These are phyloP conservation scores for Acanthamoeba lenticulata DNA, from an alignment of 208 protist genomes.

Conservation along the genomic window DNA sequence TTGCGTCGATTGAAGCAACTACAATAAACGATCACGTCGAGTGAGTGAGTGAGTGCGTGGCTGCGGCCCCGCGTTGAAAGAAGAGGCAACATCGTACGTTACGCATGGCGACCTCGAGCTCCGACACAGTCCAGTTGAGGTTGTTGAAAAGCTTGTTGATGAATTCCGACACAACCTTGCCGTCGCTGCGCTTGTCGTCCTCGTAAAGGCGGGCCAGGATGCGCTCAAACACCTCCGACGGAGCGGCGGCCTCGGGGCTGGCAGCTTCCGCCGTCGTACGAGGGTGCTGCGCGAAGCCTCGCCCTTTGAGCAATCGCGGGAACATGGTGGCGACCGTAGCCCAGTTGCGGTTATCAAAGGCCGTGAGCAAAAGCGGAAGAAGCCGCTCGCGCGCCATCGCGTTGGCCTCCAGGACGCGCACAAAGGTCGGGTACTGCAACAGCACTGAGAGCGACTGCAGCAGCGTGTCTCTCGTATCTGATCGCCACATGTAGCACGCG, in stretches of 20 bases:
- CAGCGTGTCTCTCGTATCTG: constrained; percentile 60
- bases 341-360: constrained; percentile 66
- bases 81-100: constrained; percentile 26
- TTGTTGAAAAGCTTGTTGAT: constrained; percentile 75
- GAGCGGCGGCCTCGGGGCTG: not conserved
- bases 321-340: constrained; percentile 63
- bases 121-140: constrained; percentile 74
- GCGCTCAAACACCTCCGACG: not conserved
- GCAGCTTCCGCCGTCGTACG: not conserved
- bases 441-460: constrained; percentile 65
- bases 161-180: constrained; percentile 41
- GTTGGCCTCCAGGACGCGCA: constrained; percentile 41
- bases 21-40: too few relatives aligned
- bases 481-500: too few relatives aligned
- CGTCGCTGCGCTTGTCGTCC: not conserved
- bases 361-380: constrained; percentile 27
- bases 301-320: constrained; percentile 35
- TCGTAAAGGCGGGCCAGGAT: not conserved
- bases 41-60: too few relatives aligned
- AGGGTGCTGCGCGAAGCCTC: constrained; percentile 56
- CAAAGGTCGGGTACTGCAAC: constrained; percentile 55
- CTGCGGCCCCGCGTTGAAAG: too few relatives aligned
- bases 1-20: constrained; percentile 11
- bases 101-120: constrained; percentile 68
- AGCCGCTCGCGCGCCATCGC: not conserved